Evolutionary conservation across 140 eudicot species (phyloP).

Genomic region (Anethum foeniculum): DNA sequence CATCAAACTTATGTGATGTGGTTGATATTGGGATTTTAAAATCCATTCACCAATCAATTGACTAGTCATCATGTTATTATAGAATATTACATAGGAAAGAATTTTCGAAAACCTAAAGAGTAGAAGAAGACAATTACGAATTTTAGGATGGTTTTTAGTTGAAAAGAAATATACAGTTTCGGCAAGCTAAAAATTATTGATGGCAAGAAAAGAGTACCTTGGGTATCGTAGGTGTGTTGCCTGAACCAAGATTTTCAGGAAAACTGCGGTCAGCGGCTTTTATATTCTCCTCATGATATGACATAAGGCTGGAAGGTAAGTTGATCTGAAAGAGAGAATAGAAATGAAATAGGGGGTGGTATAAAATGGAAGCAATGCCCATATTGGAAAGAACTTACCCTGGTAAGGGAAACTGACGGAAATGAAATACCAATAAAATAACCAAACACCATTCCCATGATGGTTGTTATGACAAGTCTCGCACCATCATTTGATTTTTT

Average conservation of each 20-base stretch:
- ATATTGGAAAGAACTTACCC: constrained; percentile 39
- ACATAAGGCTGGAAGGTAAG: constrained; percentile 62
- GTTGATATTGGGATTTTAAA: neutral
- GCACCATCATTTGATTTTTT: constrained; percentile 82
- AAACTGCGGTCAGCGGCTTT: constrained; percentile 46
- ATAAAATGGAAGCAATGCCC: neutral
- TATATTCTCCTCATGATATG: constrained; percentile 42
- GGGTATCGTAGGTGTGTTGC: constrained; percentile 68
- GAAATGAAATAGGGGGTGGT: constrained; percentile 10
- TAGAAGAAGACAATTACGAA: neutral
- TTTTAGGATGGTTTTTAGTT: neutral
- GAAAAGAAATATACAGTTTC: neutral
- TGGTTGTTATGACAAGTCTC: constrained; percentile 66
- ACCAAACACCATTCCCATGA: constrained; percentile 87
- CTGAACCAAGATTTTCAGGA: constrained; percentile 90
- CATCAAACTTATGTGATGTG: neutral
- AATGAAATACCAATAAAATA: constrained; percentile 88
- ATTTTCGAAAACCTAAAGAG: neutral
- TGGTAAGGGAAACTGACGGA: constrained; percentile 80
- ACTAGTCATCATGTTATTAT: neutral
- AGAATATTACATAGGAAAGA: neutral
- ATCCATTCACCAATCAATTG: constrained; percentile 1
- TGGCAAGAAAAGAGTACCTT: constrained; percentile 48
- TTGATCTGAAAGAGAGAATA: constrained; percentile 45
- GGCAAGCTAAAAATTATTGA: neutral